phyloP scores from a whole-genome alignment of 2,329 filamentous ascomycete genomes.

The Botrytis fabae region DNA sequence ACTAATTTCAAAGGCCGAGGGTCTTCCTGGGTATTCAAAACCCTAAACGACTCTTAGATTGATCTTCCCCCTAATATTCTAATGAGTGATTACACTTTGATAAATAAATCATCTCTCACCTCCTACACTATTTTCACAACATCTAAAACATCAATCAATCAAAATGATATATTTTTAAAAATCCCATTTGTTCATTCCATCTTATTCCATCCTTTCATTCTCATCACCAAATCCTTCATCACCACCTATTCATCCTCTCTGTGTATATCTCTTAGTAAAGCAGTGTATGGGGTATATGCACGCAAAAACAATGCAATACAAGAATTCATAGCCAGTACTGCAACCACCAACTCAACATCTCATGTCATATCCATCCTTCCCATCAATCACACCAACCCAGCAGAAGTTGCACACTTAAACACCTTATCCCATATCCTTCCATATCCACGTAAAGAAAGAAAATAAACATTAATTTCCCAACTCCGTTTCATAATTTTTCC shows the following conservation, averaged over 20 bases:
- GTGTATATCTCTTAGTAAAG: not conserved
- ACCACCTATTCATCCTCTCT: not conserved
- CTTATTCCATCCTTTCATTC: not conserved
- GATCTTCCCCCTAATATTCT: too few species aligned
- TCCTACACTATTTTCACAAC: not conserved
- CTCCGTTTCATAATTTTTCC: not conserved
- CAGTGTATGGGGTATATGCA: not conserved
- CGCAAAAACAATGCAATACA: not conserved
- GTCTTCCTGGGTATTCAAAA: too few species aligned
- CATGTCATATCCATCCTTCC: slow-evolving; percentile 4
- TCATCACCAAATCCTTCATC: not conserved
- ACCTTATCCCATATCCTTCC: slow-evolving; percentile 1
- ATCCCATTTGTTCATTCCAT: not conserved
- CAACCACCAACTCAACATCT: not conserved
- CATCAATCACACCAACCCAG: not conserved
- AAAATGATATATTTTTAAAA: not conserved
- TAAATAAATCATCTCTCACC: not conserved
- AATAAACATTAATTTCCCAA: slow-evolving; percentile 7
- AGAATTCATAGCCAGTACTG: not conserved
- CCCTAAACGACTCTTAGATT: too few species aligned
- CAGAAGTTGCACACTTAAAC: not conserved
- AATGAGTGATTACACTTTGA: not conserved
- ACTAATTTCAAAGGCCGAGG: too few species aligned
- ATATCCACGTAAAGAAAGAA: not conserved
- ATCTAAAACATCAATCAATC: not conserved